Percentiles rank a stretch among this genome's conserved stretches.
Conservation (phyloP, 352 stramenopile genomes). For the Pythium aquatile region DNA sequence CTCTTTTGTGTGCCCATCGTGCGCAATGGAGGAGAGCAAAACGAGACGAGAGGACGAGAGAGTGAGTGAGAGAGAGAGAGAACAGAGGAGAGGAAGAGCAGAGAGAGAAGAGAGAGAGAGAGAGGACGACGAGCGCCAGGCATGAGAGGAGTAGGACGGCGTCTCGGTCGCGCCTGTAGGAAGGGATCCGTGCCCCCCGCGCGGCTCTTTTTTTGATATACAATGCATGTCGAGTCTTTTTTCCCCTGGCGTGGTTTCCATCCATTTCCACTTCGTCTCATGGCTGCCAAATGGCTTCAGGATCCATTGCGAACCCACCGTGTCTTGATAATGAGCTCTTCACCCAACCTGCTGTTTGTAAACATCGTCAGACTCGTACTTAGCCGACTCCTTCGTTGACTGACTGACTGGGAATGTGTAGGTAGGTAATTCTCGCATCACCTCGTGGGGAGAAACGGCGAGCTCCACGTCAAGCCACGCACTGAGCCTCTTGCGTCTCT, state of each 20-base stretch:
- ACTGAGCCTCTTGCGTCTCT: not conserved
- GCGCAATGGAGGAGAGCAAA: not conserved
- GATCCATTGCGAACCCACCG: constrained; percentile 9
- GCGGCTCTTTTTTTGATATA: constrained; percentile 30
- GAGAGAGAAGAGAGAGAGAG: constrained; percentile 9
- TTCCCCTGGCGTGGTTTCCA: constrained; percentile 2
- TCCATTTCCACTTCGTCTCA: constrained; percentile 19
- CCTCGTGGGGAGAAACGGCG: not conserved
- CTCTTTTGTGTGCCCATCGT: constrained; percentile 3
- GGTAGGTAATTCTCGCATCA: constrained; percentile 15
- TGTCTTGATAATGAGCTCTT: constrained; percentile 3
- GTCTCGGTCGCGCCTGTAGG: not conserved
- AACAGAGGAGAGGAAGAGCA: not conserved
- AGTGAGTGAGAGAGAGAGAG: constrained; percentile 4
- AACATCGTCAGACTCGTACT: constrained; percentile 12
- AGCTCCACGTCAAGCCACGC: not conserved
- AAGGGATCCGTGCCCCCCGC: not conserved
- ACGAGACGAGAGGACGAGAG: not conserved
- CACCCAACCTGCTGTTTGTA: not conserved
- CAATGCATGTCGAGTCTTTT: constrained; percentile 28
- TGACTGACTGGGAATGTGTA: constrained; percentile 26
- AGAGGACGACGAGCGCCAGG: constrained; percentile 6
- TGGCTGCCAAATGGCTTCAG: constrained; percentile 21
- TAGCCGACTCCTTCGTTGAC: constrained; percentile 8
- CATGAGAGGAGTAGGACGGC: constrained; percentile 2